Conservation (phyloP, 805 yeast species). For the Monosporozyma solicola region DNA sequence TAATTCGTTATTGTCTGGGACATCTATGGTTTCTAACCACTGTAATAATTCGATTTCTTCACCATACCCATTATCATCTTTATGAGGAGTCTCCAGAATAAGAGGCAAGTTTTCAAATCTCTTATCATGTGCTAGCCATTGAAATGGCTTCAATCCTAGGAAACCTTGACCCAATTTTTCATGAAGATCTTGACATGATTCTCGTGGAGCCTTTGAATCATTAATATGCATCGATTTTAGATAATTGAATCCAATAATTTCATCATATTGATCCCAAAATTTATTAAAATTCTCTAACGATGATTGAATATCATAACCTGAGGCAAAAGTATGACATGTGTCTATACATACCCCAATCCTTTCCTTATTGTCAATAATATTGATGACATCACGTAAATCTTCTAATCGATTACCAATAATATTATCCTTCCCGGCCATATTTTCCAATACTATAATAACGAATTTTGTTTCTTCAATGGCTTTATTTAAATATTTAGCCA, state of each 20-base stretch:
- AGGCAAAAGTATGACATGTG: slow-evolving; percentile 94
- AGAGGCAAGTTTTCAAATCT: slow-evolving; percentile 63
- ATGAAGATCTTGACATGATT: slow-evolving; percentile 84
- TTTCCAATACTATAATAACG: slow-evolving; percentile 86
- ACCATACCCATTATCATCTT: slow-evolving; percentile 57
- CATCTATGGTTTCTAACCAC: slow-evolving; percentile 46
- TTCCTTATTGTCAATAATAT: slow-evolving; percentile 63
- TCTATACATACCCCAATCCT: slow-evolving; percentile 96
- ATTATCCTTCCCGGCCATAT: slow-evolving; percentile 97
- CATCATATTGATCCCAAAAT: slow-evolving; percentile 75
- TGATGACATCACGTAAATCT: slow-evolving; percentile 69
- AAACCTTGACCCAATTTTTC: slow-evolving; percentile 86
- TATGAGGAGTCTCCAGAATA: slow-evolving; percentile 72
- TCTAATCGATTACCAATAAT: slow-evolving; percentile 74
- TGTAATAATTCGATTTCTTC: slow-evolving; percentile 76
- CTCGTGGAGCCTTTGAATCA: slow-evolving; percentile 91
- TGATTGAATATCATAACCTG: slow-evolving; percentile 78
- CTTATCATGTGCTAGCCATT: slow-evolving; percentile 57
- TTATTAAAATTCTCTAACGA: slow-evolving; percentile 44
- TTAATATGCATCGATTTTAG: slow-evolving; percentile 78
- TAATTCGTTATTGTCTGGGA: slow-evolving; percentile 41
- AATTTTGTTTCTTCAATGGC: slow-evolving; percentile 66
- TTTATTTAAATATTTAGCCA: slow-evolving; percentile 72
- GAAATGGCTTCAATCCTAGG: slow-evolving; percentile 75
- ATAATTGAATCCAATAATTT: slow-evolving; percentile 63